Conservation (phyloP, 202 grass and related monocot genomes). For the Zoysia matrella region DNA sequence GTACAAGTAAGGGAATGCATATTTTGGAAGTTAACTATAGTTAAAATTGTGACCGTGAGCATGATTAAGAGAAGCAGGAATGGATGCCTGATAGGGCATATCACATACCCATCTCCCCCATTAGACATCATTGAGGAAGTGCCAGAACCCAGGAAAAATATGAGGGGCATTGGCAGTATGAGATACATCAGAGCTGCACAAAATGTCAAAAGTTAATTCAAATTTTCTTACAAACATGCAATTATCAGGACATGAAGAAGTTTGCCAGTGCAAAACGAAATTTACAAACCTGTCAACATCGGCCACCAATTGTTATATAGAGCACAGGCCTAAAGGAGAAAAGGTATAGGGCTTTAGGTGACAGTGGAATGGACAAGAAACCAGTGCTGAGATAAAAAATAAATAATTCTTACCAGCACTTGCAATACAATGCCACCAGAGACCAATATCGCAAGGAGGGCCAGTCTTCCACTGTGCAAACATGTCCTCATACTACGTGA, state of each 20-base stretch:
- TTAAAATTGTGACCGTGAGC: background rate
- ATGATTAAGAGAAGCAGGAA: constrained; percentile 10
- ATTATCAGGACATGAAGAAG: background rate
- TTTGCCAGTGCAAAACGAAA: background rate
- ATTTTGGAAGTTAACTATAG: background rate
- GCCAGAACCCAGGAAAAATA: constrained; percentile 77
- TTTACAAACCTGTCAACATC: constrained; percentile 81
- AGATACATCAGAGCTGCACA: constrained; percentile 88
- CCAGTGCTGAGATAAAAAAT: background rate
- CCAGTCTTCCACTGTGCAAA: constrained; percentile 73
- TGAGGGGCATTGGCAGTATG: constrained; percentile 85
- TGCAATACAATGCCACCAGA: constrained; percentile 84
- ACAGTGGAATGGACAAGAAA: background rate
- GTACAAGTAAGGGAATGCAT: background rate
- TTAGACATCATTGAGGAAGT: constrained; percentile 59
- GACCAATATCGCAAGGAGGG: constrained; percentile 79
- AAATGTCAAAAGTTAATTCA: constrained; percentile 18
- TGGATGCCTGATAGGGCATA: background rate
- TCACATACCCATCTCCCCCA: constrained; percentile 64
- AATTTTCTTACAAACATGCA: background rate
- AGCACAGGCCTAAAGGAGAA: constrained; percentile 72
- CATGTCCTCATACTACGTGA: constrained; percentile 69
- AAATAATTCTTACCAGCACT: constrained; percentile 61
- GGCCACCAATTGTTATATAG: constrained; percentile 99
- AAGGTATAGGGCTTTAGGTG: constrained; percentile 9